Evolutionary conservation across 768 basidiomycete species (phyloP), one percentile per base, ranked within the genome.

Genomic region (Cubamyces sp.): DNA sequence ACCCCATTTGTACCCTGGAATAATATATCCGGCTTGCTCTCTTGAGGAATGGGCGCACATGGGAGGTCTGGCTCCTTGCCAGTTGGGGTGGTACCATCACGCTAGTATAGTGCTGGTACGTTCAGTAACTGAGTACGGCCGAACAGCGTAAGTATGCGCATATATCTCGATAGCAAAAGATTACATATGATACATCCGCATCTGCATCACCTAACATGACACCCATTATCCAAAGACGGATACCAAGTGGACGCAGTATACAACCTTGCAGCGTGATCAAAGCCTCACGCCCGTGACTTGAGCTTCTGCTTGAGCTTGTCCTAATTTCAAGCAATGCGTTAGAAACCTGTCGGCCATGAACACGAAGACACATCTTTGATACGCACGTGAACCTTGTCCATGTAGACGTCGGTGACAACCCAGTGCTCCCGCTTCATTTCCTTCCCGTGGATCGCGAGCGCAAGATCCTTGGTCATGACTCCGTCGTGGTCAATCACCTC

Each of bases 391-490:
- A 96, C 94, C 52, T 88, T 84, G 76, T 96, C 92, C 92, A 97
- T 89, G 73, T 96, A 97, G 47, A 83, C 90, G 74, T 93, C 87
- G 3, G 95, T 98, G 25, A 94, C 77, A n/a, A 97, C 96, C 93
- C 95, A 98, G 76, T 98, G 91, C 69, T 95, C 94, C 69, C 96
- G 82, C 80, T 88, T 86, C 92, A 96, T 86, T 65, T 84, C 74
- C 81, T 90, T 91, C 40, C 96, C 96, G 69, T 98, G 89, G 72
- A 98, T 97, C 1, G 94, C 88, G 23, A 98, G 81, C 30, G 96
- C 96, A 51, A 98, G 79, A 77, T 98, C 96, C 84, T 98, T 97
- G 61, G 95, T 97, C 96, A 98, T 98, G 55, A 98, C 71, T 0
- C 89, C 88, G 70, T 98, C 95, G 68, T 82, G 71, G 73, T 97